Conservation (phyloP, 192 early-diverging fungal species). For the Podila horticola region DNA sequence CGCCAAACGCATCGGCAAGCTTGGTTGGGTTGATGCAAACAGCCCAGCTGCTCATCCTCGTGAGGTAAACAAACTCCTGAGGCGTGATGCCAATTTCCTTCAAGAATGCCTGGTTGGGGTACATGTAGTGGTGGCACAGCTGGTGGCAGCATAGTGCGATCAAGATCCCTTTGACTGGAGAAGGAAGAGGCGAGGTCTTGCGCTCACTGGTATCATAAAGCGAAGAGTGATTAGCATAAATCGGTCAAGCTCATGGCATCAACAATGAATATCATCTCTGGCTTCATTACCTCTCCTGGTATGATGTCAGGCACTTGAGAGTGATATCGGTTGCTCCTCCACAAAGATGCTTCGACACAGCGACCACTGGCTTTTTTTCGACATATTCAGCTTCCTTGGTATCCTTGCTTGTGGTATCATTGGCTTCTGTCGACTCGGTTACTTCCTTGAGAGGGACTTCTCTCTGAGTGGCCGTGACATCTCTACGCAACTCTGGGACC, state of each 20-base stretch:
- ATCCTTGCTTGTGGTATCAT: neutral
- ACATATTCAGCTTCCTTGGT: constrained; percentile 31
- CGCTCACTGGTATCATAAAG: constrained; percentile 8
- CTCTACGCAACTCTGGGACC: constrained; percentile 52
- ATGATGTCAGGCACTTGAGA: constrained; percentile 72
- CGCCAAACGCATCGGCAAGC: too few relatives aligned
- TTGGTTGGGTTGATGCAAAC: constrained; percentile 61
- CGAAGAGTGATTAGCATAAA: neutral
- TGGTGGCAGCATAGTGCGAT: constrained; percentile 96
- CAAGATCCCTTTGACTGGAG: constrained; percentile 71
- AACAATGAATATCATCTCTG: too few relatives aligned
- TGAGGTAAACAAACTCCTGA: constrained; percentile 70
- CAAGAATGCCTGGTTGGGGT: constrained; percentile 73
- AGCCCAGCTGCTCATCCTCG: constrained; percentile 84
- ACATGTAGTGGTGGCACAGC: constrained; percentile 77
- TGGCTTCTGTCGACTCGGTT: neutral
- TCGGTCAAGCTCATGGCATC: too few relatives aligned
- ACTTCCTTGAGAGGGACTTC: constrained; percentile 16
- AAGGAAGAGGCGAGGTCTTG: constrained; percentile 18
- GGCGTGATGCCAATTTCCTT: constrained; percentile 58
- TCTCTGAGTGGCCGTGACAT: constrained; percentile 43
- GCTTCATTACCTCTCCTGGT: constrained; percentile 30
- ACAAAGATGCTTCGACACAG: constrained; percentile 91
- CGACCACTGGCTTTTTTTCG: constrained; percentile 68
- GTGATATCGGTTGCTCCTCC: constrained; percentile 91